A percentile compares a stretch with the other conserved stretches of the same genome.
phyloP scores from a whole-genome alignment of 352 stramenopile species.

The Globisporangium iwayamae region DNA sequence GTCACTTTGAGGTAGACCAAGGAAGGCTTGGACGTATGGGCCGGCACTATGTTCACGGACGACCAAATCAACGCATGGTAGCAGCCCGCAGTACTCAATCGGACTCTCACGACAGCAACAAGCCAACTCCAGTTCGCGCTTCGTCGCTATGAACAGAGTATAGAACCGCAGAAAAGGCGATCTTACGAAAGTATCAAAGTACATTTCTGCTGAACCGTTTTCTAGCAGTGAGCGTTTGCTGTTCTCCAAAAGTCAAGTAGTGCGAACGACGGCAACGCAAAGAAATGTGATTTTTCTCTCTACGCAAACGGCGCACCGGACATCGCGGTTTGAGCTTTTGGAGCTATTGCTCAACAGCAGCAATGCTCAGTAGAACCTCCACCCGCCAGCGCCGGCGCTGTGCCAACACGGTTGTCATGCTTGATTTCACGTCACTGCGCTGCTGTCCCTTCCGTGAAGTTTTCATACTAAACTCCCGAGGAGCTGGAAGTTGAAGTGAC shows the following conservation, averaged over 20 bases:
- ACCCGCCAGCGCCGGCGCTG: neutral
- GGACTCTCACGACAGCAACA: neutral
- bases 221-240: neutral
- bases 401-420: no score
- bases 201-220: neutral
- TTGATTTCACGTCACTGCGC: no score
- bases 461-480: no score
- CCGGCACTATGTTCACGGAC: neutral
- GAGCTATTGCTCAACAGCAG: no score
- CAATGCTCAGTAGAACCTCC: neutral
- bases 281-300: no score
- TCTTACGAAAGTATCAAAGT: neutral
- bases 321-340: no score
- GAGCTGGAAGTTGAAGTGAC: no score
- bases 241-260: no score
- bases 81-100: neutral
- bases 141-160: neutral
- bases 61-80: neutral
- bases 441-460: no score
- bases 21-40: neutral
- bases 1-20: neutral
- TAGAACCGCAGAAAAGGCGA: neutral
- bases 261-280: no score
- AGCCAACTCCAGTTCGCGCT: neutral
- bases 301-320: no score